Conservation (phyloP, 768 basidiomycete species). For the Auriscalpium microsporum region DNA sequence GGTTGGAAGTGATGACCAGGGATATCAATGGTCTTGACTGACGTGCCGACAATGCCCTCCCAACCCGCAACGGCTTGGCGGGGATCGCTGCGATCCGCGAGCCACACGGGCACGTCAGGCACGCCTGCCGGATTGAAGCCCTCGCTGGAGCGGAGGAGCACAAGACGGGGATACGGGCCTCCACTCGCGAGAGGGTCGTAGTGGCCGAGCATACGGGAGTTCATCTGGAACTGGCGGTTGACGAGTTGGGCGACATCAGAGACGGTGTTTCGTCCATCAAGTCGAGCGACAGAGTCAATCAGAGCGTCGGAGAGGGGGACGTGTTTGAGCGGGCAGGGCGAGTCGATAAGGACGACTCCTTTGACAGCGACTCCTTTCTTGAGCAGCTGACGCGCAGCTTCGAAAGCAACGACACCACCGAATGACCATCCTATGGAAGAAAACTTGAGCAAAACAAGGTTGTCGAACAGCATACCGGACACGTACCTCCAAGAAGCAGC, state of each 20-base stretch:
- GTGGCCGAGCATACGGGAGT: conserved; percentile 34
- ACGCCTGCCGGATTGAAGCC: conserved; percentile 30
- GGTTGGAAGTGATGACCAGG: conserved; percentile 61
- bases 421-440: conserved; percentile 62
- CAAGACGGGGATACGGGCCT: conserved; percentile 28
- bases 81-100: conserved; percentile 36
- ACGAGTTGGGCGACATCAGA: conserved; percentile 30
- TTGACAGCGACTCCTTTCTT: conserved; percentile 34
- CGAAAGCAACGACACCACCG: conserved; percentile 66
- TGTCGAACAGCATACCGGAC: not conserved
- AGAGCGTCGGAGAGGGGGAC: conserved; percentile 44
- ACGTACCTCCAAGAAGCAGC: conserved; percentile 52
- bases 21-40: conserved; percentile 41
- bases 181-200: conserved; percentile 32
- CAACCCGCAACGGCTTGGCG: conserved; percentile 33
- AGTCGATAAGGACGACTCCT: conserved; percentile 61
- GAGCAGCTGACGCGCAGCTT: conserved; percentile 46
- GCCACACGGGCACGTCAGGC: conserved; percentile 40
- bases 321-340: conserved; percentile 48
- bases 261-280: conserved; percentile 21
- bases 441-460: not conserved
- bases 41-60: conserved; percentile 32
- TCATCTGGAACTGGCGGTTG: conserved; percentile 41
- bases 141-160: conserved; percentile 46
- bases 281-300: conserved; percentile 37